Base-by-base conservation (phyloP, 495 filamentous ascomycete species). In the Talaromyces wortmannii region DNA sequence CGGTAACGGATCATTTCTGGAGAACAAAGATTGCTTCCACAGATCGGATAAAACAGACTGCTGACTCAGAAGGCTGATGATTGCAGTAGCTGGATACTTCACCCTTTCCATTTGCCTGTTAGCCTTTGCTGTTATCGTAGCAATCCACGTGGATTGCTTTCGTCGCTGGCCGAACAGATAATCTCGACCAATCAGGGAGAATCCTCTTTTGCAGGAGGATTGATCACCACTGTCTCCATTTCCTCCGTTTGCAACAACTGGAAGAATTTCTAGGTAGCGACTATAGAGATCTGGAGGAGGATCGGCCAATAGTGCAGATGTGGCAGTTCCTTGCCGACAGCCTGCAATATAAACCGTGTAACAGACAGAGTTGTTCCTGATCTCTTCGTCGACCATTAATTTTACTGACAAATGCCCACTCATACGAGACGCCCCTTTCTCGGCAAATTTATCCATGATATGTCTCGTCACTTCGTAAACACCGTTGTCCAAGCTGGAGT, bases 401-500 rank as follows among this genome's bases (percentile, higher is more conserved):
- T 84, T 79, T 47, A 91, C 80, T 6, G 76, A 81, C 10, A 91
- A 63, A 65, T 92, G 89, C 5, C 89, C 87, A 0, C 86, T 91
- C 62, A 87, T 66, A 5, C 69, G 59, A 5, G 62, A 60, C 0
- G 74, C 78, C 8, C 67, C 72, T 45, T 73, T 74, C 13, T 59
- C 53, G 0, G 80, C 81, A 57, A 87, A 83, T 12, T 58, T 65
- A 33, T 78, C 62, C 49, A 87, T 89, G 54, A 90, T 85, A 4
- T 62, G 66, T 10, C 81, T 74, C 69, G 90, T 83, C 2, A 78
- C 73, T n/a, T 66, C 65, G n/a, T 73, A 76, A 5, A 89, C 65
- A 0, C 71, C 66, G 13, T 77, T 77, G 31, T 81, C 69, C 7
- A 74, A 48, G 0, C 77, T 74, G 0, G 89, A 78, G 0, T 77